These are phyloP conservation scores for Sarocladium strictum DNA, from an alignment of 2,329 filamentous ascomycete species.

Conservation along the genomic window DNA sequence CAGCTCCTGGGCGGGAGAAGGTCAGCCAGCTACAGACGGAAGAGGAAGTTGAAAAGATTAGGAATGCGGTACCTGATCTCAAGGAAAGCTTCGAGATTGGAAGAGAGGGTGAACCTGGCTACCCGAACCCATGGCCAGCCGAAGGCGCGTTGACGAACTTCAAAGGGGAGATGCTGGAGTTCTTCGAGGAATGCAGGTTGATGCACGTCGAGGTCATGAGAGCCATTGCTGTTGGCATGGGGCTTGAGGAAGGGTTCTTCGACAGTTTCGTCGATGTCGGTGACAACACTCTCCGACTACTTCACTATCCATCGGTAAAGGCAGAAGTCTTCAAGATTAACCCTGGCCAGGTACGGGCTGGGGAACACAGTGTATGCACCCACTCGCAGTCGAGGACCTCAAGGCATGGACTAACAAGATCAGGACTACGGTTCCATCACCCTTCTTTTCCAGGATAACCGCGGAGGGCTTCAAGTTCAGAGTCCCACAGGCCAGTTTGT, in stretches of 20 bases:
- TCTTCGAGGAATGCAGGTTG: conserved; percentile 67
- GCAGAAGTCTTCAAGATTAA: conserved; percentile 61
- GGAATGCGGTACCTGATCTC: conserved; percentile 54
- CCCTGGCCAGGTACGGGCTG: conserved; percentile 66
- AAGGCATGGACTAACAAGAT: no score
- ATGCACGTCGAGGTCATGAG: conserved; percentile 77
- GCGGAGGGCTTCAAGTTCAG: conserved; percentile 52
- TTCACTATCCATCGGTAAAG: conserved; percentile 69
- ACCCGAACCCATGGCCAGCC: conserved; percentile 72
- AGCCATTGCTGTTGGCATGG: conserved; percentile 78
- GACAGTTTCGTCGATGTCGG: conserved; percentile 65
- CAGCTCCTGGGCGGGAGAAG: conserved; percentile 65
- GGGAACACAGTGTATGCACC: conserved; percentile 63
- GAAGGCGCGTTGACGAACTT: conserved; percentile 49
- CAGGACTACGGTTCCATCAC: conserved; percentile 57
- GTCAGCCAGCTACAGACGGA: conserved; percentile 38
- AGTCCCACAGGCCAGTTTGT: conserved; percentile 73
- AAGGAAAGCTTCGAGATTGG: conserved; percentile 64
- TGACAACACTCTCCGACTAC: conserved; percentile 65
- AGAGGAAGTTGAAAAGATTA: conserved; percentile 50
- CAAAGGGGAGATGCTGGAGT: conserved; percentile 65
- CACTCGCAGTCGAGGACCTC: no score
- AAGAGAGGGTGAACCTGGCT: conserved; percentile 48
- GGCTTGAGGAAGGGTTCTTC: conserved; percentile 65
- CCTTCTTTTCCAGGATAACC: conserved; percentile 54